Conservation (phyloP, 768 basidiomycete species). For the Russula emetica region DNA sequence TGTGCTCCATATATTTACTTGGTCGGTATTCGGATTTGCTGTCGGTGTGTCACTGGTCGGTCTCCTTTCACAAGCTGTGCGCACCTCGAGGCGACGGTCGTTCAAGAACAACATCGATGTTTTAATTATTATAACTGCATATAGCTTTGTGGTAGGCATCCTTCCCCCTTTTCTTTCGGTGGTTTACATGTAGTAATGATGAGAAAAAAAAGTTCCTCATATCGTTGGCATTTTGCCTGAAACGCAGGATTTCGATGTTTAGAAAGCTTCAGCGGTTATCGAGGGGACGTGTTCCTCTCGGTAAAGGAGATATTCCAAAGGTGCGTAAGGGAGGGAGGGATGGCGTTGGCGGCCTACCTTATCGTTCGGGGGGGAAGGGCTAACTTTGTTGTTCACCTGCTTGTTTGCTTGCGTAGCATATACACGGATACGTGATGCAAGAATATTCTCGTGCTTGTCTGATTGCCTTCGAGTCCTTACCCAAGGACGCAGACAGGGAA, state of each 20-base stretch:
- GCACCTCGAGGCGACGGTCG: slow-evolving; percentile 51
- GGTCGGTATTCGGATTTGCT: slow-evolving; percentile 37
- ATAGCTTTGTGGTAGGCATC: slow-evolving; percentile 57
- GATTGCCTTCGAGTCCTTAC: slow-evolving; percentile 65
- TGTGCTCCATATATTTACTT: slow-evolving; percentile 36
- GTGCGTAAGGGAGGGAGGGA: slow-evolving; percentile 35
- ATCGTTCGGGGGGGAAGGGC: background rate
- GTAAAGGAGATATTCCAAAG: slow-evolving; percentile 55
- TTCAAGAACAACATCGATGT: slow-evolving; percentile 66
- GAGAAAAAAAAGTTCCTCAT: slow-evolving; percentile 43
- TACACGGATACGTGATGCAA: slow-evolving; percentile 63
- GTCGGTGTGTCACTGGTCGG: slow-evolving; percentile 60
- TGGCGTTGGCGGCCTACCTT: background rate
- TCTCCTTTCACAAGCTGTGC: slow-evolving; percentile 67
- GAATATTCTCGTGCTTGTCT: slow-evolving; percentile 75
- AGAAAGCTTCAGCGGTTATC: slow-evolving; percentile 63
- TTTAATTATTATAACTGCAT: slow-evolving; percentile 64
- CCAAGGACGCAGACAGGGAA: slow-evolving; percentile 58
- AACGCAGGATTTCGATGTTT: slow-evolving; percentile 63
- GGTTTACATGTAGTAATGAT: background rate
- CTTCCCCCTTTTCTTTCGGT: background rate
- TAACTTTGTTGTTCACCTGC: background rate
- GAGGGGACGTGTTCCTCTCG: slow-evolving; percentile 51
- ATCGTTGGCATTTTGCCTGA: slow-evolving; percentile 60
- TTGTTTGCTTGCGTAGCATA: slow-evolving; percentile 41